A percentile compares a stretch with the other conserved stretches of the same genome.
Conservation (phyloP, 2,329 filamentous ascomycete species). For the Diplocarpon rosae region DNA sequence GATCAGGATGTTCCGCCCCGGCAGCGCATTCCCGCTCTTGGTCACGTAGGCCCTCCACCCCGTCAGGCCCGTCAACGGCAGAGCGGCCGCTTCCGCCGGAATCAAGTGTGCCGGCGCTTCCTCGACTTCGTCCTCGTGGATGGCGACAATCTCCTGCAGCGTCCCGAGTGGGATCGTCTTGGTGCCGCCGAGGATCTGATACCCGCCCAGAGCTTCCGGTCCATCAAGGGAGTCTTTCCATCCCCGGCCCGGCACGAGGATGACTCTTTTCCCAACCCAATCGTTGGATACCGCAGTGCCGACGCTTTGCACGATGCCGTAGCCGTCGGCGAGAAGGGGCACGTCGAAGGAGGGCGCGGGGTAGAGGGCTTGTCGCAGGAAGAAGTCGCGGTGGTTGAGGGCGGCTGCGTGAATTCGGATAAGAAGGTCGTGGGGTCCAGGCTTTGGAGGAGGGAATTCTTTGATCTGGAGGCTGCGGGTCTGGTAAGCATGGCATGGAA, state of each 20-base stretch:
- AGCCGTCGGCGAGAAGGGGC: slow-evolving; percentile 75
- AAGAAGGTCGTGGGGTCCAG: slow-evolving; percentile 57
- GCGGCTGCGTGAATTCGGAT: slow-evolving; percentile 68
- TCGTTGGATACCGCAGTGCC: slow-evolving; percentile 43
- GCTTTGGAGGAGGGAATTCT: slow-evolving; percentile 49
- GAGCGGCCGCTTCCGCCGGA: slow-evolving; percentile 65
- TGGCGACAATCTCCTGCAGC: slow-evolving; percentile 59
- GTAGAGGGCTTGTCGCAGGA: slow-evolving; percentile 87
- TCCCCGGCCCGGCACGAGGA: slow-evolving; percentile 67
- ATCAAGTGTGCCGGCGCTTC: slow-evolving; percentile 61
- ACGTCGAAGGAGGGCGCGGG: slow-evolving; percentile 70
- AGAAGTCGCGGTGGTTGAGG: slow-evolving; percentile 91
- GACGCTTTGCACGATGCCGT: slow-evolving; percentile 57
- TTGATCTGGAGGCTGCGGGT: slow-evolving; percentile 41
- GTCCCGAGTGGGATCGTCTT: slow-evolving; percentile 55
- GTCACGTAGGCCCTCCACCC: slow-evolving; percentile 77
- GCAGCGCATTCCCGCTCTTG: slow-evolving; percentile 56
- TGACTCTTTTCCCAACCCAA: slow-evolving; percentile 54
- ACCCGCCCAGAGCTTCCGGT: slow-evolving; percentile 54
- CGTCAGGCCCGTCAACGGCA: slow-evolving; percentile 78
- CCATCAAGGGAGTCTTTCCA: slow-evolving; percentile 64
- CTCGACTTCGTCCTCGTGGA: slow-evolving; percentile 65
- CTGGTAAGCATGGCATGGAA: slow-evolving; percentile 28
- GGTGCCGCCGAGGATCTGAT: slow-evolving; percentile 60
- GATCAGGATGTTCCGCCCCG: slow-evolving; percentile 66